Percentiles rank a stretch among this genome's conserved stretches.
Evolutionary conservation across 257 asterid genomes (phyloP).

Genomic region (Anisodus tanguticus): DNA sequence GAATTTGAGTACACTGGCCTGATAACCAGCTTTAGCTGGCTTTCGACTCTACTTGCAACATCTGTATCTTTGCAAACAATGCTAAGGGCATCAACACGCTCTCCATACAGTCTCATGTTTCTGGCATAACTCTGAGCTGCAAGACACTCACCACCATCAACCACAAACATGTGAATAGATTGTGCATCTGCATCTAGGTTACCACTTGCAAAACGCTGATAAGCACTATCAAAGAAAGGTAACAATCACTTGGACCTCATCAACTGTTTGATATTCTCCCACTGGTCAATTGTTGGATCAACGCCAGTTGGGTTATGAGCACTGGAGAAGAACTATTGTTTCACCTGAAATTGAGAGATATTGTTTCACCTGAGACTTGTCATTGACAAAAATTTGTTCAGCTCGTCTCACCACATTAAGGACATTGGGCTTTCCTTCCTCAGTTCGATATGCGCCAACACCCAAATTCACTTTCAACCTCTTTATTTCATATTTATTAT

Average conservation of each 20-base stretch:
- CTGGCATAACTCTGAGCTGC: conserved; percentile 89
- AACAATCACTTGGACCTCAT: conserved; percentile 71
- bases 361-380: conserved; percentile 80
- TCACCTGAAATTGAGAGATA: conserved; percentile 87
- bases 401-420: conserved; percentile 79
- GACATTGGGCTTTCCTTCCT: conserved; percentile 92
- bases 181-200: conserved; percentile 78
- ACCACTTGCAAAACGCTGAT: conserved; percentile 95
- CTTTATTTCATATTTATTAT: no score
- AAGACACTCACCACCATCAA: conserved; percentile 86
- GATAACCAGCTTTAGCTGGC: conserved; percentile 78
- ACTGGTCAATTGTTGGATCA: conserved; percentile 78
- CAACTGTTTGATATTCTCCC: conserved; percentile 79
- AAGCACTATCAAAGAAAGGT: conserved; percentile 91
- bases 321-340: conserved; percentile 85
- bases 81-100: conserved; percentile 89
- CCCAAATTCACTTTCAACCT: conserved; percentile 79
- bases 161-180: conserved; percentile 71
- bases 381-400: conserved; percentile 72
- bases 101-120: conserved; percentile 89
- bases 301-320: conserved; percentile 97
- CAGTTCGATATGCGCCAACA: conserved; percentile 85
- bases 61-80: conserved; percentile 69
- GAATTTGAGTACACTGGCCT: conserved; percentile 91
- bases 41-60: conserved; percentile 71